Base-by-base conservation (phyloP, 768 basidiomycete genomes). In the Suillus subaureus region DNA sequence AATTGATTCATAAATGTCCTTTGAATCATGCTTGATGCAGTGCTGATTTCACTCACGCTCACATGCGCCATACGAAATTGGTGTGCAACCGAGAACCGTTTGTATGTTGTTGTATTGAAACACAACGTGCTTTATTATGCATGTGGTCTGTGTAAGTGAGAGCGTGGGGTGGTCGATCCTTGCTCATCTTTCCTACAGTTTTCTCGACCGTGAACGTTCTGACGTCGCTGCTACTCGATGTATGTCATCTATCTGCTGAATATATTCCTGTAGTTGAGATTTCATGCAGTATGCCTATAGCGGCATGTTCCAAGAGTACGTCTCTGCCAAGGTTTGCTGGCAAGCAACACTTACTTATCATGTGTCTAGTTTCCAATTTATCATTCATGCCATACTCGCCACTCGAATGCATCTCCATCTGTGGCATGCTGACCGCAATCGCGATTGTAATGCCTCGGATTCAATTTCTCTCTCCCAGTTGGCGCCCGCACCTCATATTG, bases 281-380 rank as follows among this genome's bases (percentile, higher is more conserved):
- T 37, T 33, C 12, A 23, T 31, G 28, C 45, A 64, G 64, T 33
- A 64, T 1, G 56, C 42, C 2, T 64, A 64, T 64, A 60, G 56
- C 4, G 58, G 56, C 33, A 64, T 64, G 64, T 64, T 64, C 42
- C 21, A 62, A 35, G 64, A 64, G 64, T 64, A 62, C 18, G 43
- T 39, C 26, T 7, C 31, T 43, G 31, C 11, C 26, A 15, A 63
- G 6, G 8, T 37, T 58, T 13, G 23, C 28, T 7, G 54, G 28
- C 8, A 42, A 58, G 26, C 37, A 42, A n/a, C 6, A 49, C 35
- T 60, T 28, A 60, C 23, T 18, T 12, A 18, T 9, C 39, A 21
- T 9, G 13, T 21, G 33, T 21, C 1, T 31, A 64, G 64, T 35
- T 64, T 64, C 35, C 64, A 64, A 15, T 18, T 64, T n/a, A 37